Evolutionary conservation across 73 alveolate genomes (phyloP).

Genomic region (Blepharisma stoltei): DNA sequence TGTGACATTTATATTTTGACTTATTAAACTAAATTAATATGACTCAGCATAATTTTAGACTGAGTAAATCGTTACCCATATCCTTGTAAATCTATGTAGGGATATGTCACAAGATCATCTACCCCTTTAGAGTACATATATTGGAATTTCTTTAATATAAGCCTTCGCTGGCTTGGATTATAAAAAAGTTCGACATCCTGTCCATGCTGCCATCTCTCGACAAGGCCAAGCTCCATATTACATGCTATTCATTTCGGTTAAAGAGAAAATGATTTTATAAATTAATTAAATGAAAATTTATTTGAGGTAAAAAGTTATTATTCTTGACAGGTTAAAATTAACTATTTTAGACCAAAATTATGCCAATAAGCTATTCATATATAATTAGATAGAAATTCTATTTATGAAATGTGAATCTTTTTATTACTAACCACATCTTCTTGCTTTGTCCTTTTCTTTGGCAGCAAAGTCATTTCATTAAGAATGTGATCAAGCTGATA

Average conservation of each 20-base stretch:
- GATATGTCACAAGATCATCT: not conserved
- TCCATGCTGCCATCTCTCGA: slow-evolving; percentile 21
- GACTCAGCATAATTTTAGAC: not conserved
- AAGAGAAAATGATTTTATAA: too few species aligned
- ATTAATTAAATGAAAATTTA: too few species aligned
- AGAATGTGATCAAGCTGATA: slow-evolving; percentile 41
- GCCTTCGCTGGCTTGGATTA: not conserved
- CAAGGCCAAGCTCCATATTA: slow-evolving; percentile 6
- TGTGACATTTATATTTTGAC: too few species aligned
- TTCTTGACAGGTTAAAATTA: too few species aligned
- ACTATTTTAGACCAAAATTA: too few species aligned
- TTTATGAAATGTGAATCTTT: too few species aligned
- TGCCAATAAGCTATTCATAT: too few species aligned
- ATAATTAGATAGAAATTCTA: too few species aligned
- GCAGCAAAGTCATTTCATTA: slow-evolving; percentile 51
- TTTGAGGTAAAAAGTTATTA: too few species aligned
- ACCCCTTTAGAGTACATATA: slow-evolving; percentile 24
- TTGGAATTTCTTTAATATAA: not conserved
- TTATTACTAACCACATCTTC: too few species aligned
- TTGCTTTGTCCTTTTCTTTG: not conserved
- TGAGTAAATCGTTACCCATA: not conserved
- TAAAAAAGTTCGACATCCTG: slow-evolving; percentile 19
- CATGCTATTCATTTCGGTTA: too few species aligned
- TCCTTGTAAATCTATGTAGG: slow-evolving; percentile 2
- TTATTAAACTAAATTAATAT: too few species aligned